Conservation (phyloP, 257 asterid genomes). For the Catharanthus roseus region DNA sequence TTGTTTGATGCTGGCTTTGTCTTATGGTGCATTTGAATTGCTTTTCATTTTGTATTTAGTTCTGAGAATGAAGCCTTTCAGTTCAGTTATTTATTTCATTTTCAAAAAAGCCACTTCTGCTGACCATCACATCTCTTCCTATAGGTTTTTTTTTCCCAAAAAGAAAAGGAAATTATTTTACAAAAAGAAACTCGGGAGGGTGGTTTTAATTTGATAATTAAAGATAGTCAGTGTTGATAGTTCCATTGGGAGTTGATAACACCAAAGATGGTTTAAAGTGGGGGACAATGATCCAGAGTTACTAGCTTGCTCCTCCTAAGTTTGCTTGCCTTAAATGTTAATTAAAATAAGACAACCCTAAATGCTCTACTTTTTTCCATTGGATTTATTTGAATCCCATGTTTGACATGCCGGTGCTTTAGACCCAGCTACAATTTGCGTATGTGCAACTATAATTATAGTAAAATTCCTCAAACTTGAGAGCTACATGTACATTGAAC, state of each 20-base stretch:
- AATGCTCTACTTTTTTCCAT: neutral
- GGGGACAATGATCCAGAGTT: neutral
- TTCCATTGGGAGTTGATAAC: neutral
- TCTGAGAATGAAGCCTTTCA: too few species aligned
- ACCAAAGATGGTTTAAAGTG: neutral
- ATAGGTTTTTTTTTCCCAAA: too few species aligned
- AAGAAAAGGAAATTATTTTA: too few species aligned
- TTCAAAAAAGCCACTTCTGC: too few species aligned
- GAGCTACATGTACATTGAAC: neutral
- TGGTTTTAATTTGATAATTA: neutral
- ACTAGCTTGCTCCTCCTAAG: neutral
- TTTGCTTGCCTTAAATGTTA: neutral
- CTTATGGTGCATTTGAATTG: neutral
- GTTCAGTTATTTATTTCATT: neutral
- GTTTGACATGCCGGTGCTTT: neutral
- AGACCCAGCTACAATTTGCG: neutral
- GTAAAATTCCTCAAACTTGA: conserved; percentile 1
- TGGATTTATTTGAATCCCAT: neutral
- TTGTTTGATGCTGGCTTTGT: neutral
- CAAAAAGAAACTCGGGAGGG: too few species aligned
- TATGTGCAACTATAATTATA: neutral
- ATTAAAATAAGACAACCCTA: neutral
- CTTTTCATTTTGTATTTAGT: too few species aligned
- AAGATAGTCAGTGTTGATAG: neutral
- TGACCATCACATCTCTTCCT: too few species aligned